Percentiles rank a stretch among this genome's conserved stretches.
Conservation (phyloP, 306 rosid species). For the Trifolium pratense region DNA sequence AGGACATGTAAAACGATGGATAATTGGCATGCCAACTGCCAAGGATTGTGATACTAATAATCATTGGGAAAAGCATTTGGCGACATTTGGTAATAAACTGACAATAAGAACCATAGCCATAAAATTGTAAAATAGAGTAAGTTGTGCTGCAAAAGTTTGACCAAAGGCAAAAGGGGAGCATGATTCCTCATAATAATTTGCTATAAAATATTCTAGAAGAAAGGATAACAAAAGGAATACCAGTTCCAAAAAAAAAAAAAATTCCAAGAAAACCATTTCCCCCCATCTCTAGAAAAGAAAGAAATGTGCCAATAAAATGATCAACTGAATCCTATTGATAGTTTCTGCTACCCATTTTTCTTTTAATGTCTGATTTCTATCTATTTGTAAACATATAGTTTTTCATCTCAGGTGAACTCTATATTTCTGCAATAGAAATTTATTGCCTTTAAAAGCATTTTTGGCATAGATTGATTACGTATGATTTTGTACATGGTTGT, state of each 20-base stretch:
- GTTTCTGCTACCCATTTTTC: slow-evolving; percentile 10
- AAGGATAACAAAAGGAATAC: background rate
- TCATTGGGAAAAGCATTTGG: background rate
- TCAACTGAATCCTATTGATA: slow-evolving; percentile 5
- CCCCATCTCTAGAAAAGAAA: background rate
- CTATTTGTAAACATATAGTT: background rate
- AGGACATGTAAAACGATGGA: slow-evolving; percentile 19
- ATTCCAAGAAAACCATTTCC: background rate
- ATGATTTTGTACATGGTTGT: background rate
- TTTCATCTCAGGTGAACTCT: background rate
- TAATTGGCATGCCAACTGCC: slow-evolving; percentile 1
- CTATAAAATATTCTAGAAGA: background rate
- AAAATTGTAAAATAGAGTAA: slow-evolving; percentile 13
- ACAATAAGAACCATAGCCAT: background rate
- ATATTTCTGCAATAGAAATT: background rate
- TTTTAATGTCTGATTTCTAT: background rate
- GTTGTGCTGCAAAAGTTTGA: background rate
- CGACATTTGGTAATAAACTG: background rate
- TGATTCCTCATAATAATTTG: background rate
- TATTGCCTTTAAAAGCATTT: slow-evolving; percentile 31
- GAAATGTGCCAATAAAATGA: slow-evolving; percentile 2
- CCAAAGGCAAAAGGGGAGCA: slow-evolving; percentile 25
- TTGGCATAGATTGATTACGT: background rate
- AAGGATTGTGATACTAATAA: background rate
- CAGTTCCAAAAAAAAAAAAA: background rate